These are phyloP conservation scores for Aphanomyces euteiches DNA, from an alignment of 352 stramenopile species.

Conservation along the genomic window DNA sequence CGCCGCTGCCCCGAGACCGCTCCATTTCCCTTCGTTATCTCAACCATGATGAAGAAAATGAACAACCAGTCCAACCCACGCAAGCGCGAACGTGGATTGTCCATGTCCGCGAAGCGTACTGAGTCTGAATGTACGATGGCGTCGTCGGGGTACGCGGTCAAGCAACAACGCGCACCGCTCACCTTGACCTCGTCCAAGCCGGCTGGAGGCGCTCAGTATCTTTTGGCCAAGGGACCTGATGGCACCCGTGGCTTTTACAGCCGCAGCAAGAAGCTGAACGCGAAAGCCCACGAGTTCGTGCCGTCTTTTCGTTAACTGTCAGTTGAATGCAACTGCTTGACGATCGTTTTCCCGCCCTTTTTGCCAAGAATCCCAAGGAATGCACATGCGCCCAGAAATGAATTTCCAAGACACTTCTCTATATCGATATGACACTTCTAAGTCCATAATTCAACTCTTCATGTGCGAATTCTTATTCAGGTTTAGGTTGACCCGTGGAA, in stretches of 20 bases:
- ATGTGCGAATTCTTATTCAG: not conserved
- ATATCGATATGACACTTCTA: no score
- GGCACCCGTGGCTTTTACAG: constrained; percentile 30
- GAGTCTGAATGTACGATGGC: constrained; percentile 8
- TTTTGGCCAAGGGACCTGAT: constrained; percentile 30
- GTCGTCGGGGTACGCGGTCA: constrained; percentile 2
- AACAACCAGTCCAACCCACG: constrained; percentile 26
- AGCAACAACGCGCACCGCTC: constrained; percentile 9
- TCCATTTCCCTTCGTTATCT: not conserved
- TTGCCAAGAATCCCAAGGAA: no score
- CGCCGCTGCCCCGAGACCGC: not conserved
- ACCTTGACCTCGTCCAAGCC: not conserved
- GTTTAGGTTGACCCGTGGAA: not conserved
- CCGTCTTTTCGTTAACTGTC: constrained; percentile 14
- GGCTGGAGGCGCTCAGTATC: not conserved
- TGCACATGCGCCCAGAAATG: not conserved
- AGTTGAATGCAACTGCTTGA: no score
- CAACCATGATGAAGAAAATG: constrained; percentile 27
- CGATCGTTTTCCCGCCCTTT: no score
- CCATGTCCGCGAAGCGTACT: constrained; percentile 14
- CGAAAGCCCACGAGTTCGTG: constrained; percentile 28
- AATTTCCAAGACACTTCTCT: not conserved
- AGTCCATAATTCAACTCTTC: no score
- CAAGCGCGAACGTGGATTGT: constrained; percentile 13
- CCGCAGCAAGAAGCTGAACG: constrained; percentile 28